Conservation (phyloP, 257 asterid genomes). For the Capsicum rhomboideum region DNA sequence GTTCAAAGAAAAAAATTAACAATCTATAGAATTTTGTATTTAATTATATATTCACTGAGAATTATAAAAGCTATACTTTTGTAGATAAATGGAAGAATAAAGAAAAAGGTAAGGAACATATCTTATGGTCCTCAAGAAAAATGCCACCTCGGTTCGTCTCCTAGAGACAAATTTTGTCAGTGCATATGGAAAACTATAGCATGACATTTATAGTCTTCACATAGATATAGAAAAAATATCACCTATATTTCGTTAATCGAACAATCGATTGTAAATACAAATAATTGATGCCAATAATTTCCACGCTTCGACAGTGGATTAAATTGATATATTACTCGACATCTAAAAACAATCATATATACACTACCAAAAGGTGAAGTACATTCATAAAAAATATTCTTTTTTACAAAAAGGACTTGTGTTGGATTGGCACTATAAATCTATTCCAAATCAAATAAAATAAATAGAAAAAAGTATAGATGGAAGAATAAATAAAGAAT, state of each 20-base stretch:
- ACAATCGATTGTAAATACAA: too few relatives aligned
- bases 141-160: background rate
- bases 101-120: background rate
- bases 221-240: background rate
- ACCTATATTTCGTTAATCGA: background rate
- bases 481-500: too few relatives aligned
- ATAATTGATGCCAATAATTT: background rate
- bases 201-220: background rate
- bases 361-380: background rate
- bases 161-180: background rate
- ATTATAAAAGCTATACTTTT: background rate
- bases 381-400: too few relatives aligned
- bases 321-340: background rate
- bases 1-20: too few relatives aligned
- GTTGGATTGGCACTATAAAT: too few relatives aligned
- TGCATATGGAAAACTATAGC: background rate
- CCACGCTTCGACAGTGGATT: background rate
- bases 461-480: too few relatives aligned
- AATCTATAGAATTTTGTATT: background rate
- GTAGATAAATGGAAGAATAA: background rate
- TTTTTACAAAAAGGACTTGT: too few relatives aligned
- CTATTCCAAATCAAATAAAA: too few relatives aligned
- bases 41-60: background rate
- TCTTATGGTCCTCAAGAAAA: background rate
- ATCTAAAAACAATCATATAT: background rate